These are phyloP conservation scores for Fusarium bulbicola DNA, from an alignment of 2,329 filamentous ascomycete species.

Conservation along the genomic window DNA sequence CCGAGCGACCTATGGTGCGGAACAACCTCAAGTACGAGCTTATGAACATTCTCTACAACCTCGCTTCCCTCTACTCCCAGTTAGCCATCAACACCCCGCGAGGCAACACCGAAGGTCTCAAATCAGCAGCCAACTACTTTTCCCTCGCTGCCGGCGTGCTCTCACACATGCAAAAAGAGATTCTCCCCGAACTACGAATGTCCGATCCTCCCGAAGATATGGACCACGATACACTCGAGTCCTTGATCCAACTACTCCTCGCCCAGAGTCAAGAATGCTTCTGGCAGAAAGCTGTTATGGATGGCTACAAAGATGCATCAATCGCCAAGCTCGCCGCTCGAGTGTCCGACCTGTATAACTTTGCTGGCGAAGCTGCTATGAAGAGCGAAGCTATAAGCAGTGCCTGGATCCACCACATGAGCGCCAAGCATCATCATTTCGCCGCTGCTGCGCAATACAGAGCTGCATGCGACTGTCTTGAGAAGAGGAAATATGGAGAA, in stretches of 20 bases:
- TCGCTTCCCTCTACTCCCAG: slow-evolving; percentile 92
- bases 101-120: slow-evolving; percentile 82
- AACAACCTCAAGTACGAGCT: slow-evolving; percentile 83
- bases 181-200: slow-evolving; percentile 84
- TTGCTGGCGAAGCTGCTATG: slow-evolving; percentile 84
- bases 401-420: slow-evolving; percentile 98
- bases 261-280: slow-evolving; percentile 97
- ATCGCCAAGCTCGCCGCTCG: slow-evolving; percentile 90
- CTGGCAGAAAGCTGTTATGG: slow-evolving; percentile 97
- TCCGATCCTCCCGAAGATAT: slow-evolving; percentile 92
- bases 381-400: slow-evolving; percentile 90
- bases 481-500: slow-evolving; percentile 94
- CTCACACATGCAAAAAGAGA: slow-evolving; percentile 75
- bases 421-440: slow-evolving; percentile 97
- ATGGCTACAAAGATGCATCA: slow-evolving; percentile 88
- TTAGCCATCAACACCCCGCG: slow-evolving; percentile 84
- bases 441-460: slow-evolving; percentile 94
- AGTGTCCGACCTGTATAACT: slow-evolving; percentile 89
- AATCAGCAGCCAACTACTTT: slow-evolving; percentile 89
- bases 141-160: slow-evolving; percentile 87
- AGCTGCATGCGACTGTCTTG: slow-evolving; percentile 87
- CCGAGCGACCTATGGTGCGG: slow-evolving; percentile 72
- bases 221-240: slow-evolving; percentile 87
- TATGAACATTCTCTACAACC: slow-evolving; percentile 91
- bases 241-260: slow-evolving; percentile 82